Conservation (phyloP, 768 basidiomycete genomes). For the Tephrocybe sp. region DNA sequence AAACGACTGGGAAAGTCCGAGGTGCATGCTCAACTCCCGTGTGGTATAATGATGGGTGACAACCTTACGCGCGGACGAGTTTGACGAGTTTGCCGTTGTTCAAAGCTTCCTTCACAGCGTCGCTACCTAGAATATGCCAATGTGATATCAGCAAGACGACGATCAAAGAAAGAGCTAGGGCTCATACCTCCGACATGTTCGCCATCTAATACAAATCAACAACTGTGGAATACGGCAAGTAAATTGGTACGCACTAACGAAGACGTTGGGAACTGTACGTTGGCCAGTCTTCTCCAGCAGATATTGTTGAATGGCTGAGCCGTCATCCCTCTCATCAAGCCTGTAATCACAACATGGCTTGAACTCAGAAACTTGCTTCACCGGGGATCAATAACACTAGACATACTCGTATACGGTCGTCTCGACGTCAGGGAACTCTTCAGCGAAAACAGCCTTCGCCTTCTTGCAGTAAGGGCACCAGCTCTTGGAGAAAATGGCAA, state of each 20-base stretch:
- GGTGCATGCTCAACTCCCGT: background rate
- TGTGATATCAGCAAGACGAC: background rate
- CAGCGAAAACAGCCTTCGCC: constrained; percentile 47
- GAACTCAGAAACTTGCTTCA: background rate
- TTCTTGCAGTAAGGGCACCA: constrained; percentile 52
- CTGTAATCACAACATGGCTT: constrained; percentile 29
- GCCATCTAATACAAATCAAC: constrained; percentile 31
- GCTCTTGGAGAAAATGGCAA: constrained; percentile 62
- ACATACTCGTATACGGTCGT: constrained; percentile 50
- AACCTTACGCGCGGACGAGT: constrained; percentile 31
- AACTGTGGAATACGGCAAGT: background rate
- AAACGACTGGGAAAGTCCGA: no score
- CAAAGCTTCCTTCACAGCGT: constrained; percentile 32
- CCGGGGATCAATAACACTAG: no score
- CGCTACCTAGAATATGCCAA: constrained; percentile 33
- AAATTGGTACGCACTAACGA: constrained; percentile 56
- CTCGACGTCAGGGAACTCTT: constrained; percentile 36
- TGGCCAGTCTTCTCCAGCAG: constrained; percentile 63
- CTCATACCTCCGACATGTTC: constrained; percentile 57
- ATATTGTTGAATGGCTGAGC: constrained; percentile 63
- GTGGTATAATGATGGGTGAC: constrained; percentile 4
- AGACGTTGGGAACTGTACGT: constrained; percentile 75
- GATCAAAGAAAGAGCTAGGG: no score
- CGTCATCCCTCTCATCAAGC: constrained; percentile 61
- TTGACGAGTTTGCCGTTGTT: constrained; percentile 27